Evolutionary conservation across 192 early-diverging fungal species (phyloP).

Genomic region (Backusella circina): DNA sequence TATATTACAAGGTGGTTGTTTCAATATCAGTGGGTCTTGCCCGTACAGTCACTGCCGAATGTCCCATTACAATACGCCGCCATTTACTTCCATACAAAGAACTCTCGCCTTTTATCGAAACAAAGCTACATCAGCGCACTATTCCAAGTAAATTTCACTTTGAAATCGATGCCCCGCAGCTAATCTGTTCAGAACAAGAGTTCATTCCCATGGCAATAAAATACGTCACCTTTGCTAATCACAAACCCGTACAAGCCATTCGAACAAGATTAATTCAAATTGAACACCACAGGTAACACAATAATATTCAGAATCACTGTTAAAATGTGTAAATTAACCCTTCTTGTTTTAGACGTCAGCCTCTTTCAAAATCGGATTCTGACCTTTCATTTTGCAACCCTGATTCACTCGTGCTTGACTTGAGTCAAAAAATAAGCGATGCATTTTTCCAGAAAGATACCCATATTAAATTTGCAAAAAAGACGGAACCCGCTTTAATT

Average conservation of each 20-base stretch:
- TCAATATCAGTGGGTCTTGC: conserved; percentile 16
- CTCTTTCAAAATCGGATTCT: conserved; percentile 6
- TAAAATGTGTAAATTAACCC: neutral
- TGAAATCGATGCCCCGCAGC: conserved; percentile 25
- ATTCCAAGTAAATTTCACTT: conserved; percentile 36
- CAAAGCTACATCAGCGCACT: conserved; percentile 20
- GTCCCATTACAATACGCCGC: conserved; percentile 17
- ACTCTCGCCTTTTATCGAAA: conserved; percentile 21
- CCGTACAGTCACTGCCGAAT: conserved; percentile 22
- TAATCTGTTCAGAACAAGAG: conserved; percentile 22
- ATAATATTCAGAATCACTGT: neutral
- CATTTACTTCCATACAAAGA: conserved; percentile 23
- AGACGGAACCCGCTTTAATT: conserved; percentile 22
- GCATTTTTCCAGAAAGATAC: neutral
- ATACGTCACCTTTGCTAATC: conserved; percentile 22
- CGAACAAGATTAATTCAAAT: conserved; percentile 27
- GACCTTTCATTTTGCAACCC: neutral
- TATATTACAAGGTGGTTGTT: conserved; percentile 18
- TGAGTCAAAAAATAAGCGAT: neutral
- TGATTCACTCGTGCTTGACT: neutral
- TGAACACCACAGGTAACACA: conserved; percentile 28
- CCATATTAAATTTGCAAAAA: conserved; percentile 17
- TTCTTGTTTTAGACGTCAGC: conserved; percentile 9
- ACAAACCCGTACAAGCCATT: conserved; percentile 25
- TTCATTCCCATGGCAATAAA: conserved; percentile 18